Percentiles rank a stretch among this genome's conserved stretches.
Evolutionary conservation across 306 rosid genomes (phyloP).

Genomic region (Trifolium repens): DNA sequence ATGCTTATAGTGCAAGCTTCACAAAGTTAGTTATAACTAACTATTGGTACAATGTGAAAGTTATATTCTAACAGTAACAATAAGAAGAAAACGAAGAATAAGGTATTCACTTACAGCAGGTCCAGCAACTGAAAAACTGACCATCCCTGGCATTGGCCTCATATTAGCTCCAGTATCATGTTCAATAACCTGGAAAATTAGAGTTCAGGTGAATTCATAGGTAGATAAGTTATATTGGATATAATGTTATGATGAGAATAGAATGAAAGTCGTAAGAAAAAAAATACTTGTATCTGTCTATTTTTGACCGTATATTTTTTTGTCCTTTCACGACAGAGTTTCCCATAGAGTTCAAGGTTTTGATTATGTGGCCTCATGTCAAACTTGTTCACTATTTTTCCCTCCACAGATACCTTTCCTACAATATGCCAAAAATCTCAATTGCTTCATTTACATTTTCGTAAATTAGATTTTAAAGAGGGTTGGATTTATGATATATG

Average conservation of each 20-base stretch:
- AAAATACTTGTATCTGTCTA: slow-evolving; percentile 86
- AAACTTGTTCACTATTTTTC: slow-evolving; percentile 73
- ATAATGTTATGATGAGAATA: neutral
- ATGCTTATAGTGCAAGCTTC: too few species aligned
- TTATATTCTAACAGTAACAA: too few species aligned
- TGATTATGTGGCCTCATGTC: slow-evolving; percentile 84
- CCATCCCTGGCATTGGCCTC: slow-evolving; percentile 90
- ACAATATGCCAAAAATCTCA: slow-evolving; percentile 32
- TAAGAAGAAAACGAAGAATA: slow-evolving; percentile 23
- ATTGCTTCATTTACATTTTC: slow-evolving; percentile 34
- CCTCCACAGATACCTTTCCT: slow-evolving; percentile 83
- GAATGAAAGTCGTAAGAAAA: slow-evolving; percentile 35
- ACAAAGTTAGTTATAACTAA: too few species aligned
- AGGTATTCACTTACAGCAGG: slow-evolving; percentile 56
- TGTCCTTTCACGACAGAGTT: slow-evolving; percentile 88
- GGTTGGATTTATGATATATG: too few species aligned
- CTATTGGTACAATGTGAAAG: too few species aligned
- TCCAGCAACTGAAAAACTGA: slow-evolving; percentile 53
- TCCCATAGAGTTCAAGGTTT: slow-evolving; percentile 77
- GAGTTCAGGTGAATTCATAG: slow-evolving; percentile 40
- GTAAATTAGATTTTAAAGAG: slow-evolving; percentile 1
- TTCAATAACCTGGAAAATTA: slow-evolving; percentile 69
- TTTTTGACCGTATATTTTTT: slow-evolving; percentile 65
- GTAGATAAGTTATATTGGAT: slow-evolving; percentile 12
- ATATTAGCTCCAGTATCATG: slow-evolving; percentile 73